Evolutionary conservation across 768 basidiomycete species (phyloP).

Genomic region (Sutorius australiensis): DNA sequence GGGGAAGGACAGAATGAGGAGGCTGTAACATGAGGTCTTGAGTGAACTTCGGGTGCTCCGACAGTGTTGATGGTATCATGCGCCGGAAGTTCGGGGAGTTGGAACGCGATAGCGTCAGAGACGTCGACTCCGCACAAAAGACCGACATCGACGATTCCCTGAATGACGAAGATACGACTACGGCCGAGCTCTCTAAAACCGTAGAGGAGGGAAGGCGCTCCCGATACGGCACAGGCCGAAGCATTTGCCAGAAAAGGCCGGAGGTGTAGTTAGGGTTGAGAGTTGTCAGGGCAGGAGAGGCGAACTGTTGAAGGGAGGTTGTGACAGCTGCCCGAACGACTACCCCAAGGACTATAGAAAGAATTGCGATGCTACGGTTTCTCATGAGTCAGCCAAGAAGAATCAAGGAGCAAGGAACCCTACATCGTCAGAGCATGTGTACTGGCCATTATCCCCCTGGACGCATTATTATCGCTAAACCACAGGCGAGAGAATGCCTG

Average conservation of each 20-base stretch:
- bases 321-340: slow-evolving; percentile 33
- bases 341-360: slow-evolving; percentile 63
- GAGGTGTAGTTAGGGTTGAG: slow-evolving; percentile 26
- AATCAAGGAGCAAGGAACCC: slow-evolving; percentile 23
- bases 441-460: slow-evolving; percentile 42
- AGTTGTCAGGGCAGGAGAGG: slow-evolving; percentile 14
- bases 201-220: slow-evolving; percentile 31
- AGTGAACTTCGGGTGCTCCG: slow-evolving; percentile 27
- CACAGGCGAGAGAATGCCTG: slow-evolving; percentile 46
- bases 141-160: slow-evolving; percentile 53
- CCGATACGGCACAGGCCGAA: slow-evolving; percentile 40
- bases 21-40: slow-evolving; percentile 39
- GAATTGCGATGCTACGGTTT: slow-evolving; percentile 54
- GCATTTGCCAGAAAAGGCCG: slow-evolving; percentile 38
- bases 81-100: slow-evolving; percentile 24
- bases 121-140: slow-evolving; percentile 44
- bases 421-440: slow-evolving; percentile 65
- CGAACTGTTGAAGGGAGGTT: slow-evolving; percentile 20
- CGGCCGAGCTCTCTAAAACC: slow-evolving; percentile 27
- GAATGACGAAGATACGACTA: slow-evolving; percentile 36
- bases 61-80: slow-evolving; percentile 17
- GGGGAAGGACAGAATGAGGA: slow-evolving; percentile 22
- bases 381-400: slow-evolving; percentile 8
- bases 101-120: slow-evolving; percentile 22
- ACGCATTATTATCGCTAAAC: slow-evolving; percentile 29